Conservation (phyloP, 192 early-diverging fungal genomes). For the Funneliformis geosporum region DNA sequence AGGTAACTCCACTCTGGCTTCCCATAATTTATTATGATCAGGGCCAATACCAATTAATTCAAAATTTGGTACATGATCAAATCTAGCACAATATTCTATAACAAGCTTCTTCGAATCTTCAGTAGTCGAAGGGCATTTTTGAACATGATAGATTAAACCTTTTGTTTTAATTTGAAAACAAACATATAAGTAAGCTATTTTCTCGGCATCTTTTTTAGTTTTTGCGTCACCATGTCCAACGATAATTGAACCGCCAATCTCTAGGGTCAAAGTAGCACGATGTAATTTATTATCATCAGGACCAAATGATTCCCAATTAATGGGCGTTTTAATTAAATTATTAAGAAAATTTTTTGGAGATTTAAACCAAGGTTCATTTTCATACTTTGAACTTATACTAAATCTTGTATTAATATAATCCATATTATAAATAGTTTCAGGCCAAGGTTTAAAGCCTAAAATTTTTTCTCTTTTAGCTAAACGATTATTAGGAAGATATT, state of each 20-base stretch:
- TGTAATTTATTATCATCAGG: slow-evolving; percentile 23
- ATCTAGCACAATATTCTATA: slow-evolving; percentile 28
- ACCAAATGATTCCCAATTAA: slow-evolving; percentile 23
- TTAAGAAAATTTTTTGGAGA: slow-evolving; percentile 28
- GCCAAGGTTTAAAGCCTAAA: neutral
- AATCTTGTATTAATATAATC: slow-evolving; percentile 21
- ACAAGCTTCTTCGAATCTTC: slow-evolving; percentile 28
- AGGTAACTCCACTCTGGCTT: slow-evolving; percentile 27
- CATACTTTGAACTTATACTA: slow-evolving; percentile 19
- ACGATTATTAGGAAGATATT: neutral
- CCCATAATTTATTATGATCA: slow-evolving; percentile 7
- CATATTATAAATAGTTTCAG: slow-evolving; percentile 6
- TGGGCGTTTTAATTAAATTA: neutral
- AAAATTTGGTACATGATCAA: slow-evolving; percentile 28
- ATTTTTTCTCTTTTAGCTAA: neutral
- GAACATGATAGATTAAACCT: slow-evolving; percentile 43
- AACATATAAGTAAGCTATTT: slow-evolving; percentile 38
- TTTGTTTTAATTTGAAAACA: slow-evolving; percentile 44
- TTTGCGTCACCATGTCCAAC: slow-evolving; percentile 40
- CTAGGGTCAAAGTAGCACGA: slow-evolving; percentile 16
- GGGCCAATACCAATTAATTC: neutral
- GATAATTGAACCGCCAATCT: slow-evolving; percentile 26
- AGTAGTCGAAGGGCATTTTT: neutral
- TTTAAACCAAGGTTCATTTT: slow-evolving; percentile 20
- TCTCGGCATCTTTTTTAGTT: slow-evolving; percentile 50